A percentile compares a stretch with the other conserved stretches of the same genome.
phyloP scores from a whole-genome alignment of 306 rosid genomes.

The Prunus fruticosa region DNA sequence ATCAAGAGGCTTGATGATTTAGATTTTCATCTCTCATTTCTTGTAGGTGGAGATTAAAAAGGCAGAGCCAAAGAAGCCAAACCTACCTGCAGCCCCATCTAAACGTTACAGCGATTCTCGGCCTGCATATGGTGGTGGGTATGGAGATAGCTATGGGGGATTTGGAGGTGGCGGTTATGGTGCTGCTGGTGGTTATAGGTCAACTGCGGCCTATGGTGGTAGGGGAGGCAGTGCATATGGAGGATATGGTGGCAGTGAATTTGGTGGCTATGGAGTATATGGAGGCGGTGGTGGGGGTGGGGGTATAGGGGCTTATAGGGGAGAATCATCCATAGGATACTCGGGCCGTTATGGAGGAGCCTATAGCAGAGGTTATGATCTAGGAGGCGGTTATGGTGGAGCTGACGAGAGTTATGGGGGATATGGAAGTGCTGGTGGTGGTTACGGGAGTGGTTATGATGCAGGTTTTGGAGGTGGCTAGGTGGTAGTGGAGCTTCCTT shows the following conservation, averaged over 20 bases:
- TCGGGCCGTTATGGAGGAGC: slow-evolving; percentile 80
- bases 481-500: slow-evolving; percentile 71
- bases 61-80: slow-evolving; percentile 96
- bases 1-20: neutral
- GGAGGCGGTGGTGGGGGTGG: slow-evolving; percentile 51
- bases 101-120: slow-evolving; percentile 78
- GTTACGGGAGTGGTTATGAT: slow-evolving; percentile 68
- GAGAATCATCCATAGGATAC: slow-evolving; percentile 73
- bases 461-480: slow-evolving; percentile 63
- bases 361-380: slow-evolving; percentile 80
- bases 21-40: slow-evolving; percentile 14
- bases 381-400: slow-evolving; percentile 83
- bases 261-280: slow-evolving; percentile 83
- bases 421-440: slow-evolving; percentile 59
- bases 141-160: slow-evolving; percentile 78
- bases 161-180: slow-evolving; percentile 63
- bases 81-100: slow-evolving; percentile 69
- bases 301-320: slow-evolving; percentile 77
- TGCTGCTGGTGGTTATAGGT: slow-evolving; percentile 60
- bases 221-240: slow-evolving; percentile 43
- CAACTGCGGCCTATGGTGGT: slow-evolving; percentile 59
- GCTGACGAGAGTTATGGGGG: slow-evolving; percentile 74
- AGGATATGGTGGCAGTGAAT: slow-evolving; percentile 74
- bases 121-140: slow-evolving; percentile 65
- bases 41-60: slow-evolving; percentile 93